Conservation (phyloP, 441 rosid species). For the Lepidium campestre region DNA sequence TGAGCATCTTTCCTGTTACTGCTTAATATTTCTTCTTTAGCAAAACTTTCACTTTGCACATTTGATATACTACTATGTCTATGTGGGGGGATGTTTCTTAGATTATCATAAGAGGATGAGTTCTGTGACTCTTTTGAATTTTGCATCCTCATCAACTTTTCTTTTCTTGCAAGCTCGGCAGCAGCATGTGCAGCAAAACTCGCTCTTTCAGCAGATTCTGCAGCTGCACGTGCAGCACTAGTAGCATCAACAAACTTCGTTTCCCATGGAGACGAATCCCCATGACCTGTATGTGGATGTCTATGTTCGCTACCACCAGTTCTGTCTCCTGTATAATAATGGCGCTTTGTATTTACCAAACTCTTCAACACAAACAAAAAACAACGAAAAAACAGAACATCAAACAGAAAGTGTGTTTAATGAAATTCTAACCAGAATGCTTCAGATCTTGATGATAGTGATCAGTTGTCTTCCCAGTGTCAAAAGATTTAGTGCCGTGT, state of each 20-base stretch:
- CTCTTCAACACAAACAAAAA: slow-evolving; percentile 7
- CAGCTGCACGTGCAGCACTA: slow-evolving; percentile 92
- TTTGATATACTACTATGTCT: slow-evolving; percentile 31
- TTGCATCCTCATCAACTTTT: slow-evolving; percentile 34
- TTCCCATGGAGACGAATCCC: slow-evolving; percentile 43
- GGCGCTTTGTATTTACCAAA: background rate
- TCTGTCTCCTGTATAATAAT: slow-evolving; percentile 33
- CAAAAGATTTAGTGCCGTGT: slow-evolving; percentile 23
- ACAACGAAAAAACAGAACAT: background rate
- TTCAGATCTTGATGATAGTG: slow-evolving; percentile 29
- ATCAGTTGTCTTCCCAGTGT: slow-evolving; percentile 21
- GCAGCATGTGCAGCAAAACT: slow-evolving; percentile 94
- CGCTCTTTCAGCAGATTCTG: slow-evolving; percentile 95
- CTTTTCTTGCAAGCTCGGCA: slow-evolving; percentile 82
- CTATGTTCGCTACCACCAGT: slow-evolving; percentile 33
- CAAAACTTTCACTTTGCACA: slow-evolving; percentile 32
- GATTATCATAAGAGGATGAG: slow-evolving; percentile 21
- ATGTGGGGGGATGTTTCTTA: slow-evolving; percentile 33
- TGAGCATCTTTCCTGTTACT: slow-evolving; percentile 26
- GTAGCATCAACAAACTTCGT: slow-evolving; percentile 85
- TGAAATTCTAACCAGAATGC: slow-evolving; percentile 26
- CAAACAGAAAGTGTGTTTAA: background rate
- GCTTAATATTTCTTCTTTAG: slow-evolving; percentile 28
- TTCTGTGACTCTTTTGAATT: slow-evolving; percentile 36
- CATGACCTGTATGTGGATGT: slow-evolving; percentile 30